Base-by-base conservation (phyloP, 2,329 filamentous ascomycete species). In the Zymoseptoria tritici region DNA sequence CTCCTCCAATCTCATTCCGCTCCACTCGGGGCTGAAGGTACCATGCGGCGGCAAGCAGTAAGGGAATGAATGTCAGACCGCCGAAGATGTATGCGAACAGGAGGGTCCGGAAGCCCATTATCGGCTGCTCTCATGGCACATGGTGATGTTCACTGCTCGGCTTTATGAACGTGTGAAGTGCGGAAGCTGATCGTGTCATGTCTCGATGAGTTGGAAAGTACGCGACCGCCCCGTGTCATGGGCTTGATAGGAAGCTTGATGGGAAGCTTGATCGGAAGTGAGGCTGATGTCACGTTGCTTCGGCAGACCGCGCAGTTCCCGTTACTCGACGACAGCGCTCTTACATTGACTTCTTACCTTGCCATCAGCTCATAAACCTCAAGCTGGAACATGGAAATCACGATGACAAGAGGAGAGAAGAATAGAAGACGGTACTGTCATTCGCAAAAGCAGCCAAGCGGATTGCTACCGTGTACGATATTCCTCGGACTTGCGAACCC, bases 1-100 rank as follows among this genome's bases (percentile, higher is more conserved):
- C 46, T 22, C 29, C 57, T 57, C 50, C 57, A 21, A 49, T 62
- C 62, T 36, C 54, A 29, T n/a, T 29, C 64, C 19, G 55, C 57
- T 55, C 50, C 22, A 31, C 16, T 56, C 52, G 46, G 57, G 69
- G 70, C 57, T 90, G 81, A 11, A 85, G 85, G 60, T 87, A 77
- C 77, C 91, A 86, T 65, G 84, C 84, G 54, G 82, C 74, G 52
- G 77, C 72, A 56, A 92, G 63, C 61, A 91, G 68, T 3, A 96
- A 78, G 29, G 92, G 92, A 60, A 96, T 72, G 72, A 97, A 93
- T 60, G 92, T 96, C 71, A 97, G 74, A 69, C 92, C 93, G 75
- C 92, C 92, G 60, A 96, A 77, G 66, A 96, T 73, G 80, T 96
- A 97, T 73, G 88, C 82, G 71, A 88, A 74, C 65, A 95, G 79